Evolutionary conservation across 225 moss, liverwort and hornwort genomes (phyloP), one percentile per base, ranked within the genome.

Genomic region (Straminergon stramineum): DNA sequence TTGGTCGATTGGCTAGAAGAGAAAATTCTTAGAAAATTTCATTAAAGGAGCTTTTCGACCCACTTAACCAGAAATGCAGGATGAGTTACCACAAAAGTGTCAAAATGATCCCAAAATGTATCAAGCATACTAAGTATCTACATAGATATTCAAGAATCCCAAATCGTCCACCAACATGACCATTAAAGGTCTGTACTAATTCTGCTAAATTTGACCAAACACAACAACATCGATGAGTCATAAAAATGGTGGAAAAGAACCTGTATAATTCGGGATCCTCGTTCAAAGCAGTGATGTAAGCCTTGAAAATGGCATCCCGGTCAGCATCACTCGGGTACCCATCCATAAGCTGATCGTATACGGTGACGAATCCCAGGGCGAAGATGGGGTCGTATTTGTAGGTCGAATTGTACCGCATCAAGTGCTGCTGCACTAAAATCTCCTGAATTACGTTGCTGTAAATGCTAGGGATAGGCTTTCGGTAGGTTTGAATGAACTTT

Each of bases 381-480:
- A 99, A 99, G 53, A 99, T 92, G 10, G 95, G 93, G 69, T 99
- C 99, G 57, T 99, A 99, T 15, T 92, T 93, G 90, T 99, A 99
- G 82, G 97, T 99, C n/a, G 96, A 28, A 79, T 96, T 99, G 94
- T 99, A 99, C 37, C 99, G 95, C 96, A 99, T 94, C 91, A 99
- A 81, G 88, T 99, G 99, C 92, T 99, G 97, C 87, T 99, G 97
- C 85, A 99, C 99, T 78, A 97, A 85, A 45, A 99, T 88, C 95
- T 99, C 99, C 95, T 97, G 99, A 71, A 99, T 93, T 32, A 99
- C 96, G 80, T 91, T 96, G 91, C 95, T 97, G 95, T 99, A 99
- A 81, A 99, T 96, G 91, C 97, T 99, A 81, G 99, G 99, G 68
- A 99, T 95, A 34, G 99, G 99, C 91, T 95, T 96, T 80, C 94